Conservation (phyloP, 2,329 filamentous ascomycete species). For the Monosporascus ibericus region DNA sequence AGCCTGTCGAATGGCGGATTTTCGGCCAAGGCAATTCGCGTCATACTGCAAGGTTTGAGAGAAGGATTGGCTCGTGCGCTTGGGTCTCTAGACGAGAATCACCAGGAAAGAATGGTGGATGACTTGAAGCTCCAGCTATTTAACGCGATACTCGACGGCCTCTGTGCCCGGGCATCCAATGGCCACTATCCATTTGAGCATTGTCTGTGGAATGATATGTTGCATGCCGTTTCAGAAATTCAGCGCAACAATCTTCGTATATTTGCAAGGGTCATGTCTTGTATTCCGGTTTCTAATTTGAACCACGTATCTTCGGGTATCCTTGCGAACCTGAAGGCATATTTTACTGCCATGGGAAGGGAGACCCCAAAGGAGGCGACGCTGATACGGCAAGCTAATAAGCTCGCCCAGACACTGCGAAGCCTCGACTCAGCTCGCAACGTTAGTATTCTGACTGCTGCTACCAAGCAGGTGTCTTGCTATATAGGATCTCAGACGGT, state of each 20-base stretch:
- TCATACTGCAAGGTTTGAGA: conserved; percentile 12
- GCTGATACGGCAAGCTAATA: conserved; percentile 15
- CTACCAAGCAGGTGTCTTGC: conserved; percentile 10
- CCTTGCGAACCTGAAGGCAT: conserved; percentile 14
- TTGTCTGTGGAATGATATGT: conserved; percentile 13
- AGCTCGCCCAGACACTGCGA: conserved; percentile 15
- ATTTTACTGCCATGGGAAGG: conserved; percentile 9
- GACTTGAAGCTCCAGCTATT: conserved; percentile 7
- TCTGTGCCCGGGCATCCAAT: conserved; percentile 2
- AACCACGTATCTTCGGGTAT: conserved; percentile 10
- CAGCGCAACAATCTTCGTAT: conserved; percentile 17
- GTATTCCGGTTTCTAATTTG: conserved; percentile 13
- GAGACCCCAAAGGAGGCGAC: neutral
- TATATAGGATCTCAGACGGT: conserved; percentile 2
- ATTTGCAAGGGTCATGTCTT: conserved; percentile 16
- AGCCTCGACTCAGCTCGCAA: conserved; percentile 10
- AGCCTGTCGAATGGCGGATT: conserved; percentile 8
- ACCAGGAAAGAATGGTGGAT: neutral
- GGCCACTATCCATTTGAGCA: conserved; percentile 7
- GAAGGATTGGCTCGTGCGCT: conserved; percentile 4
- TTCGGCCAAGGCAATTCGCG: conserved; percentile 9
- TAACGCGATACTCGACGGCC: conserved; percentile 16
- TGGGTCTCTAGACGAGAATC: neutral
- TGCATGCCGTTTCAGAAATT: conserved; percentile 15
- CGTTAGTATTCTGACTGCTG: conserved; percentile 14